Conservation (phyloP, 129 eudicot genomes). For the Silybum marianum region DNA sequence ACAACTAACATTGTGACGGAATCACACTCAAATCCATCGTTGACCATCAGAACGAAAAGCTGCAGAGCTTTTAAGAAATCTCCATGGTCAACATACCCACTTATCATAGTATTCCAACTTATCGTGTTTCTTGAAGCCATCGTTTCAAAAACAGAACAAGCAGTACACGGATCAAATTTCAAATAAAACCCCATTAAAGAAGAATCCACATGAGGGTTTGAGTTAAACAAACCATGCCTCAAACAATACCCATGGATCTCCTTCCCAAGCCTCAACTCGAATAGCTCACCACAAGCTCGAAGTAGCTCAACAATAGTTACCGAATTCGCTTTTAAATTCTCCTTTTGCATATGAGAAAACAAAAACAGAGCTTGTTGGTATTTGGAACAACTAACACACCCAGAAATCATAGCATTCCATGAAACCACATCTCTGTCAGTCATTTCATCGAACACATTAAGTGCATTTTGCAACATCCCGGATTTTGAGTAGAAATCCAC, state of each 20-base stretch:
- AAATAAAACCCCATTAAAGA: constrained; percentile 56
- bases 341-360: constrained; percentile 43
- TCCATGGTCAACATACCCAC: constrained; percentile 42
- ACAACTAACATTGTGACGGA: constrained; percentile 44
- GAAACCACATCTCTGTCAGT: constrained; percentile 56
- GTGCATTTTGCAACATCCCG: constrained; percentile 46
- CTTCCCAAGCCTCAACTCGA: constrained; percentile 45
- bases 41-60: constrained; percentile 47
- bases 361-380: constrained; percentile 37
- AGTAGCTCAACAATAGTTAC: constrained; percentile 56
- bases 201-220: constrained; percentile 45
- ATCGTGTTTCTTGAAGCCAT: constrained; percentile 47
- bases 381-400: constrained; percentile 49
- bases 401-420: constrained; percentile 68
- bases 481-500: constrained; percentile 51
- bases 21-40: constrained; percentile 43
- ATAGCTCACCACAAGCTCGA: constrained; percentile 47
- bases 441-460: constrained; percentile 58
- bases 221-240: constrained; percentile 44
- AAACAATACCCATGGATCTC: constrained; percentile 63
- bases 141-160: constrained; percentile 38
- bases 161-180: constrained; percentile 42
- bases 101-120: constrained; percentile 60
- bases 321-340: constrained; percentile 40
- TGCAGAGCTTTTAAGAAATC: constrained; percentile 37